Evolutionary conservation across 129 eudicot genomes (phyloP).

Genomic region (Smallanthus sonchifolius): DNA sequence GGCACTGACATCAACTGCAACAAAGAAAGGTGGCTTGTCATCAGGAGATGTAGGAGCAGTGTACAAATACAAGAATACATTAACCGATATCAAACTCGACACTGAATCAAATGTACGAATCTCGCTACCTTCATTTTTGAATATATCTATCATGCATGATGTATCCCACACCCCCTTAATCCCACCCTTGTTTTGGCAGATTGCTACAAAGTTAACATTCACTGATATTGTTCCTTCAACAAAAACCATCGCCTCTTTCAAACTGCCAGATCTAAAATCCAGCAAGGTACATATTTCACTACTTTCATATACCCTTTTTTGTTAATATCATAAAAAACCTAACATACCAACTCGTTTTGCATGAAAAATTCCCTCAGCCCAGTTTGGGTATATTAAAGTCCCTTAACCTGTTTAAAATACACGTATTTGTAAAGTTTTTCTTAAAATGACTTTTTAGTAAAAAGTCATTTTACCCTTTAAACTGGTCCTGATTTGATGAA

Average conservation of each 20-base stretch:
- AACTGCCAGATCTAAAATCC: conserved; percentile 58
- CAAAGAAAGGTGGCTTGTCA: conserved; percentile 93
- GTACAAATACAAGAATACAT: conserved; percentile 67
- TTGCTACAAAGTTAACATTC: conserved; percentile 65
- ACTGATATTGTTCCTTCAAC: conserved; percentile 71
- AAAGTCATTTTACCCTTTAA: too few relatives aligned
- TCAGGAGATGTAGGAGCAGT: conserved; percentile 85
- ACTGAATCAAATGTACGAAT: conserved; percentile 72
- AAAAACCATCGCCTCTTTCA: conserved; percentile 67
- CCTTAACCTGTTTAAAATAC: neutral
- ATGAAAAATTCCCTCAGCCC: too few relatives aligned
- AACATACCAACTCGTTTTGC: neutral
- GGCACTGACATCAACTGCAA: conserved; percentile 85
- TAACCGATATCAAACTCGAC: conserved; percentile 78
- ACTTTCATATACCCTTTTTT: neutral
- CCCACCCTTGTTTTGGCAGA: conserved; percentile 37
- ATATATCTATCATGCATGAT: neutral
- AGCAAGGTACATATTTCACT: conserved; percentile 57
- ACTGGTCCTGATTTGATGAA: too few relatives aligned
- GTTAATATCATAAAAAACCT: too few relatives aligned
- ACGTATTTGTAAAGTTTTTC: neutral
- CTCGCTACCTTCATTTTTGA: conserved; percentile 13
- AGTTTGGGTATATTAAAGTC: neutral
- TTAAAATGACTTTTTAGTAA: too few relatives aligned
- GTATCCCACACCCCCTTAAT: neutral